Conservation (phyloP, 1,139 yeast species). For the Pichia sp. region DNA sequence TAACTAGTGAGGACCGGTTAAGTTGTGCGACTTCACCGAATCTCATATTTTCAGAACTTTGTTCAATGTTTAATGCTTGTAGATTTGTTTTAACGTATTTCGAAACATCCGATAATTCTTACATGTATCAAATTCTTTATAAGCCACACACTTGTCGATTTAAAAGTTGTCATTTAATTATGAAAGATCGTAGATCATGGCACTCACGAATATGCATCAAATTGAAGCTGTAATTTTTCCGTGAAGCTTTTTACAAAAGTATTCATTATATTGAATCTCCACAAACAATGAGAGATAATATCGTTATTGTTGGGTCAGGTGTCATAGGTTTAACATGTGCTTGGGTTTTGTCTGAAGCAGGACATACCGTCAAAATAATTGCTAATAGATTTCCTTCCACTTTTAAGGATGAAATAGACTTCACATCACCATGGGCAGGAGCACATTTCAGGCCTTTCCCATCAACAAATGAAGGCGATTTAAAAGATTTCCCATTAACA, state of each 20-base stretch:
- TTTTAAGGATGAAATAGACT: constrained; percentile 38
- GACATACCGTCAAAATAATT: constrained; percentile 40
- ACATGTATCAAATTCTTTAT: too few species aligned
- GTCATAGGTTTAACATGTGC: constrained; percentile 29
- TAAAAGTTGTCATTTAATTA: too few species aligned
- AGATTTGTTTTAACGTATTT: not conserved
- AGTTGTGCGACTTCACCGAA: constrained; percentile 5
- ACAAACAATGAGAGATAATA: constrained; percentile 5
- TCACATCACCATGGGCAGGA: constrained; percentile 78
- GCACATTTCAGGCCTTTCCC: constrained; percentile 79
- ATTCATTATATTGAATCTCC: too few species aligned
- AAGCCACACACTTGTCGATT: too few species aligned
- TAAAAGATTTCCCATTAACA: constrained; percentile 47
- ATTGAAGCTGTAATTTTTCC: too few species aligned
- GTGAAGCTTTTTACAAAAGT: too few species aligned
- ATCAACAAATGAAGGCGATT: constrained; percentile 40
- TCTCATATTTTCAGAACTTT: too few species aligned
- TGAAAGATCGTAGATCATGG: too few species aligned
- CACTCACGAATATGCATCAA: too few species aligned
- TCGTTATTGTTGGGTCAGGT: constrained; percentile 22
- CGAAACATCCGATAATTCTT: too few species aligned
- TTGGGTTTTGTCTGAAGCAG: constrained; percentile 22
- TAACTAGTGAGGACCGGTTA: constrained; percentile 1
- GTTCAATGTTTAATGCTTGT: not conserved
- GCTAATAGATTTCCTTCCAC: constrained; percentile 52